Evolutionary conservation across 2,329 filamentous ascomycete genomes (phyloP), one percentile per base, ranked within the genome.

Genomic region (Endothia cerciana): DNA sequence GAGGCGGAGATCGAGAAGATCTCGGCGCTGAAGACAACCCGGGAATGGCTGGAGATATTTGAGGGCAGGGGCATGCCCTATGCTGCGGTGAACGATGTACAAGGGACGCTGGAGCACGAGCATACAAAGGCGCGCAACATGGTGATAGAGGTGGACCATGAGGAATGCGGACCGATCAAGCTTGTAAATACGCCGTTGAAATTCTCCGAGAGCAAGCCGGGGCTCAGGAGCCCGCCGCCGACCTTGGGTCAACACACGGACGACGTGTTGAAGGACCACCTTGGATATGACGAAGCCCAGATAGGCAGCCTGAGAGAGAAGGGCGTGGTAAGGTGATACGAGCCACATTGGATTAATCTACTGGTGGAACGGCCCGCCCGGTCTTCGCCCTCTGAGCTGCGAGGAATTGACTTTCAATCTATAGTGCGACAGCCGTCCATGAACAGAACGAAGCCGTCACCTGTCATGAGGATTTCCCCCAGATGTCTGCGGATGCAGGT

Each of bases 51-150:
- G 3, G 86, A 90, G 1, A 81, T 94, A 0, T 89, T 97, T 55
- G 93, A 97, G 73, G 93, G 92, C n/a, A 91, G 87, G 66, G 95
- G 95, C 5, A 89, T 99, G 89, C 95, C 95, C 0, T 99, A 95
- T 58, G 75, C 94, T 0, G 93, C 94, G 1, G 91, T 99, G 71
- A 99, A 98, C 74, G 94, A 99, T 74, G 88, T 99, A 8, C 91
- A 95, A 76, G 86, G 84, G 25, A 92, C 95, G 0, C 80, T 99
- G 62, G 89, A 91, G 68, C 93, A 97, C 74, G 86, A 90, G 68
- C 95, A 99, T 78, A 93, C 93, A 79, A 82, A 79, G 80, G 94
- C 94, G 28, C 86, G 95, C 65, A 86, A 89, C 67, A 99, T 99
- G 95, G 91, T 99, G 1, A 87, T 92, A 17, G 91, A 97, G 74